Conservation (phyloP, 352 stramenopile species). For the Globisporangium lucens region DNA sequence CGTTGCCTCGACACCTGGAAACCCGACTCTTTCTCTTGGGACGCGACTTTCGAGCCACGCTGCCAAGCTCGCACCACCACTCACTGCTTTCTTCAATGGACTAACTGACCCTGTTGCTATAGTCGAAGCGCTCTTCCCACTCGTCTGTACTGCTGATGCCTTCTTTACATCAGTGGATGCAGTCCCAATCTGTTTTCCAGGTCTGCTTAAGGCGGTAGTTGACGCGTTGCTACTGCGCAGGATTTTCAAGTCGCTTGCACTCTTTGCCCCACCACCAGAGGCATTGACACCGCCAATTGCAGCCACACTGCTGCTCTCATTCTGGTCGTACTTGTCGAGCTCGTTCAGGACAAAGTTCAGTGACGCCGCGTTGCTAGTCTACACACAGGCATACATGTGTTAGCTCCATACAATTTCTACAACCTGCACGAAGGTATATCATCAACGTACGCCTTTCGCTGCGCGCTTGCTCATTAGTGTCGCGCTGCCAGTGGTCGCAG, state of each 20-base stretch:
- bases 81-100: slow-evolving; percentile 15
- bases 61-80: slow-evolving; percentile 21
- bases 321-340: slow-evolving; percentile 58
- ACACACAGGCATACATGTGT: slow-evolving; percentile 1
- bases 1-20: slow-evolving; percentile 29
- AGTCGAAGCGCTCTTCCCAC: neutral
- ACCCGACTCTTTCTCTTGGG: slow-evolving; percentile 42
- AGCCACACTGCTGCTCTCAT: slow-evolving; percentile 15
- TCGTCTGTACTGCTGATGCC: neutral
- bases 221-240: slow-evolving; percentile 5
- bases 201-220: neutral
- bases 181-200: neutral
- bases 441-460: slow-evolving; percentile 38
- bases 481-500: neutral
- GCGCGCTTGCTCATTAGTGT: slow-evolving; percentile 47
- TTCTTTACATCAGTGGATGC: neutral
- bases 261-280: slow-evolving; percentile 6
- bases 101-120: neutral
- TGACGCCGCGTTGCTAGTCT: slow-evolving; percentile 33
- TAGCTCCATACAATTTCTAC: too few species aligned
- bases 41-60: slow-evolving; percentile 48
- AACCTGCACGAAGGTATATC: too few species aligned
- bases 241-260: slow-evolving; percentile 4
- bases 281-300: slow-evolving; percentile 7
- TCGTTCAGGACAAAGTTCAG: slow-evolving; percentile 56